Evolutionary conservation across 2,329 filamentous ascomycete genomes (phyloP).

Genomic region (Harringtonia aguacate): DNA sequence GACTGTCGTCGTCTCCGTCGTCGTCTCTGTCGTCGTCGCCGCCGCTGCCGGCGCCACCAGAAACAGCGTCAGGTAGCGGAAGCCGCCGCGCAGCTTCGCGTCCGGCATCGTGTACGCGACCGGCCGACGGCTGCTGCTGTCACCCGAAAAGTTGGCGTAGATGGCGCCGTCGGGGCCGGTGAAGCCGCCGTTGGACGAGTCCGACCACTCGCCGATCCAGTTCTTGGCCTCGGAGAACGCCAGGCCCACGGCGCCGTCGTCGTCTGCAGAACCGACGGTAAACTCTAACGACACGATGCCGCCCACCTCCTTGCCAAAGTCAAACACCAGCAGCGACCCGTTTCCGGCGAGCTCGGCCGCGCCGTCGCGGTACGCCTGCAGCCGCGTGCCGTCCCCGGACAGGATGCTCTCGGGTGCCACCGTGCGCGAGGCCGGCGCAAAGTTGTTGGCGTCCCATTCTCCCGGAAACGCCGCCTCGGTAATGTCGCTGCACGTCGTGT

Average conservation of each 20-base stretch:
- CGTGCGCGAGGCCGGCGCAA: slow-evolving; percentile 39
- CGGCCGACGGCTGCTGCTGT: slow-evolving; percentile 14
- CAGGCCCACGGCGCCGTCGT: slow-evolving; percentile 27
- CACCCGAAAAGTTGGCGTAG: slow-evolving; percentile 26
- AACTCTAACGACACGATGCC: slow-evolving; percentile 43
- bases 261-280: slow-evolving; percentile 8
- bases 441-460: slow-evolving; percentile 47
- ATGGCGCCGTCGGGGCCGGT: slow-evolving; percentile 35
- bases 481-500: slow-evolving; percentile 38
- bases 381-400: slow-evolving; percentile 13
- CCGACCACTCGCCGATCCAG: slow-evolving; percentile 34
- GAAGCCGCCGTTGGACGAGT: slow-evolving; percentile 33
- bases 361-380: not conserved
- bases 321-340: slow-evolving; percentile 42
- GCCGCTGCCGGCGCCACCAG: slow-evolving; percentile 10
- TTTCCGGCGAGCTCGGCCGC: slow-evolving; percentile 23
- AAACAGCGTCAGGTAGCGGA: slow-evolving; percentile 40
- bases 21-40: not conserved
- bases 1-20: slow-evolving; percentile 7
- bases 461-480: slow-evolving; percentile 40
- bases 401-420: slow-evolving; percentile 34
- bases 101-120: slow-evolving; percentile 29
- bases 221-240: slow-evolving; percentile 37
- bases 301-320: slow-evolving; percentile 49
- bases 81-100: slow-evolving; percentile 35